phyloP scores from a whole-genome alignment of 1,284 basidiomycete species.

The Fomitiporia mediterranea region DNA sequence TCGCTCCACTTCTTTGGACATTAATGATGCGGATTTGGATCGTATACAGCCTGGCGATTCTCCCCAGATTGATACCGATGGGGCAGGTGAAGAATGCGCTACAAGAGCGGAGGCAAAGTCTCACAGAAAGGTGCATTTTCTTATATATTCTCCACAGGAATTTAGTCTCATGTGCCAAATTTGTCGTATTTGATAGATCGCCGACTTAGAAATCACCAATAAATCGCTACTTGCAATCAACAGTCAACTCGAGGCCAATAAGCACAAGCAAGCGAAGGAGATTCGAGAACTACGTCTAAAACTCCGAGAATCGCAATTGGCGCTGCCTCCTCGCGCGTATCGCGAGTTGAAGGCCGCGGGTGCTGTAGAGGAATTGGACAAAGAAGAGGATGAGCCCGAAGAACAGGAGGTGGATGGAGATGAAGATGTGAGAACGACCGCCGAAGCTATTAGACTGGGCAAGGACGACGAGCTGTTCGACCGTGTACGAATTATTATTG shows the following conservation, averaged over 20 bases:
- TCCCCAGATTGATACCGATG: slow-evolving; percentile 23
- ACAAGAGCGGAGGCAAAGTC: slow-evolving; percentile 68
- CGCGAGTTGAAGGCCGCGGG: slow-evolving; percentile 48
- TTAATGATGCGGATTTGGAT: neutral
- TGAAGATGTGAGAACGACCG: slow-evolving; percentile 26
- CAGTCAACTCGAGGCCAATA: slow-evolving; percentile 64
- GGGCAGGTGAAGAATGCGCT: slow-evolving; percentile 44
- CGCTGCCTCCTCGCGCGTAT: slow-evolving; percentile 62
- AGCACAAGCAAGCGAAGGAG: slow-evolving; percentile 74
- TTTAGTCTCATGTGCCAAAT: neutral
- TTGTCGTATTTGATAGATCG: slow-evolving; percentile 48
- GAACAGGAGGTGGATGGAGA: slow-evolving; percentile 36
- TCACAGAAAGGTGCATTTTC: slow-evolving; percentile 59
- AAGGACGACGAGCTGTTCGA: slow-evolving; percentile 51
- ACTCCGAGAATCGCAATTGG: slow-evolving; percentile 70
- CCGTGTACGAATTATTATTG: slow-evolving; percentile 57
- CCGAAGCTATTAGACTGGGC: slow-evolving; percentile 25
- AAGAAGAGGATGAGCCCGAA: slow-evolving; percentile 41
- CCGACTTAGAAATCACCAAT: slow-evolving; percentile 79
- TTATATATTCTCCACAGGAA: slow-evolving; percentile 7
- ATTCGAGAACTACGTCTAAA: slow-evolving; percentile 72
- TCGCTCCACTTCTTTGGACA: slow-evolving; percentile 7
- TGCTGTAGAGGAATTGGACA: slow-evolving; percentile 31
- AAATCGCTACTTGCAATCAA: slow-evolving; percentile 75
- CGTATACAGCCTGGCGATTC: neutral